Evolutionary conservation across 768 basidiomycete species (phyloP), one percentile per base, ranked within the genome.

Genomic region (Tephrocybe rancida): DNA sequence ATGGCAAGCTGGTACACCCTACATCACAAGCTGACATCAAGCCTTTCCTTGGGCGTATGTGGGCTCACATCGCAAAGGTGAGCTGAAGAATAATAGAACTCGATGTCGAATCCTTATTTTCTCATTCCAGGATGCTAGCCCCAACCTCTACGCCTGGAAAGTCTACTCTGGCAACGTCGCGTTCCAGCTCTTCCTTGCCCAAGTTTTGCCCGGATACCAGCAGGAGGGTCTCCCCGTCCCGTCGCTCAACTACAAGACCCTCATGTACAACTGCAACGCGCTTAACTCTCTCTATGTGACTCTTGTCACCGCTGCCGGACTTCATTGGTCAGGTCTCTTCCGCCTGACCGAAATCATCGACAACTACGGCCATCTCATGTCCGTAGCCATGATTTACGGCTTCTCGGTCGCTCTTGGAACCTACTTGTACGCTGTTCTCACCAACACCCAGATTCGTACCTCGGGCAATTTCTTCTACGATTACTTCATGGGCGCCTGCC

Each of bases 201-300:
- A 85, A 76, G 72, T 95, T 58, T 81, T 98, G 67, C 96, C 97
- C 18, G 97, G 97, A 21, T 93, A 89, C 70, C 73, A 82, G 70
- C 97, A 98, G 71, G 89, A 96, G 68, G 95, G 97, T 55, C 90
- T 98, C 45, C 97, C 97, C 0, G 95, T 99, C 21, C 92, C 95
- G 10, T 98, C 95, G 0, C 82, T 97, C 53, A 83, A 85, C 62
- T 97, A 98, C 81, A 90, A 92, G 70, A 88, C 90, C 18, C 82
- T 98, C 65, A 88, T 83, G 74, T 98, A 98, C 80, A 92, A 97
- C 73, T 98, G 96, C 82, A 98, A 98, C 70, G 96, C 94, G 16
- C 79, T 95, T 41, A 76, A 77, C 52, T 95, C 85, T 57, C 80
- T 93, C 67, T 98, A 97, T 69, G 77, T 82, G 50, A 95, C 95